Percentiles rank a stretch among this genome's conserved stretches.
phyloP scores from a whole-genome alignment of 345 rosid species.

The Lepidium africanum region DNA sequence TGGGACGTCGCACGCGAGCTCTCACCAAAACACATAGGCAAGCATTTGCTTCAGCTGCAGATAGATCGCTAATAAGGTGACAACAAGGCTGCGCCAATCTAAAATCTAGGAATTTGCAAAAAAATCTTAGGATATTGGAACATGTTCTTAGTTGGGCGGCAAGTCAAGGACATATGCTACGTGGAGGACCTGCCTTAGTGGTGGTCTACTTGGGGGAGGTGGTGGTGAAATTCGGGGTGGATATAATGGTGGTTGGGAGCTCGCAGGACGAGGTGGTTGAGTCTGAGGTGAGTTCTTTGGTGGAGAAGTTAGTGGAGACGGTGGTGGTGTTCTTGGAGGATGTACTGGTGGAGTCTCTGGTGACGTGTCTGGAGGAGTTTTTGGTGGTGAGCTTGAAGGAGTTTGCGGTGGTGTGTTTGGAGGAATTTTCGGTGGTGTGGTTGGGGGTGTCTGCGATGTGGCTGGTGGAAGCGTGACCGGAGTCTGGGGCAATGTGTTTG shows the following conservation, averaged over 20 bases:
- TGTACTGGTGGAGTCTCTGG: background rate
- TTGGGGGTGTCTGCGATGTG: too few species aligned
- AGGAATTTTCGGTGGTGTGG: too few species aligned
- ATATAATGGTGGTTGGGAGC: background rate
- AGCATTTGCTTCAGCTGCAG: background rate
- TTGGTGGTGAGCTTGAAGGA: too few species aligned
- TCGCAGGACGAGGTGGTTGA: background rate
- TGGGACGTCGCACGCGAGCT: background rate
- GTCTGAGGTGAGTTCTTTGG: background rate
- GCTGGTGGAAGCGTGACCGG: too few species aligned
- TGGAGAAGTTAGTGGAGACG: background rate
- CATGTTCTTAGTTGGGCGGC: background rate
- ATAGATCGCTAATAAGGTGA: background rate
- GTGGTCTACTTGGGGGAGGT: background rate
- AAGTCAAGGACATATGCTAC: background rate
- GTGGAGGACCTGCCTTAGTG: background rate
- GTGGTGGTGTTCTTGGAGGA: background rate
- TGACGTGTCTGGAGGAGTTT: too few species aligned
- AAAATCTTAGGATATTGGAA: background rate
- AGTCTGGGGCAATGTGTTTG: too few species aligned
- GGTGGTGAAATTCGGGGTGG: background rate
- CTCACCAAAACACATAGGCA: constrained; percentile 3
- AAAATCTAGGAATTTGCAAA: background rate
- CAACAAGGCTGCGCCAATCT: constrained; percentile 4
- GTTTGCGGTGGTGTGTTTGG: too few species aligned